Base-by-base conservation (phyloP, 805 yeast species). In the Monosporozyma siamensis region DNA sequence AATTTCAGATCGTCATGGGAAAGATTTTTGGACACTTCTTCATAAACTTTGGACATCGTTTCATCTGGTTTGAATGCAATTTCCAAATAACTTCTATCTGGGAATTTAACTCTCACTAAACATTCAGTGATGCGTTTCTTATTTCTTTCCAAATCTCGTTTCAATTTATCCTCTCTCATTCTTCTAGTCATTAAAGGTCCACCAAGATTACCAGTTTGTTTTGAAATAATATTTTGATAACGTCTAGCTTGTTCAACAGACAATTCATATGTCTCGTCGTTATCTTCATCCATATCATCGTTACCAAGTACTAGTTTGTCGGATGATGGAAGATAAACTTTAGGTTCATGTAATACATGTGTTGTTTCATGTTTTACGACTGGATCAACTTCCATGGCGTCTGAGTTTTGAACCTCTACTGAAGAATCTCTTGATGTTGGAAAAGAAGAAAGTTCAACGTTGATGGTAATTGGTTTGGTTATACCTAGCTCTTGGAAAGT, bases 1-100 rank as follows among this genome's bases (percentile, higher is more conserved):
- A 74, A 77, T 2, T 50, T 49, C 1, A 43, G 42, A 18, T 48
- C 40, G 4, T 61, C 60, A 18, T 62, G 52, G 21, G 63, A 49
- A 6, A 73, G 39, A 43, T 58, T 47, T 42, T 63, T 38, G 34
- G 49, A 34, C 4, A 66, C 58, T 27, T 53, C 47, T 0, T 48
- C 44, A 43, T 69, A 67, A 6, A 68, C 47, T 8, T 51, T 53
- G 0, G 35, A 14, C 38, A 63, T 52, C 0, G 73, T 68, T 39
- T 76, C 76, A 1, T 52, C 50, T 6, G 76, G 68, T 9, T 54
- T 53, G 48, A 80, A 72, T n/a, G 62, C 66, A 14, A 75, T 64
- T 48, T 80, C 78, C 1, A 80, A 53, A 18, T 64, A 64, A 3
- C 70, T 65, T 42, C 70, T 68, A 55, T 80, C 83, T 0, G 85